Base-by-base conservation (phyloP, 257 asterid genomes). In the Catharanthus roseus region DNA sequence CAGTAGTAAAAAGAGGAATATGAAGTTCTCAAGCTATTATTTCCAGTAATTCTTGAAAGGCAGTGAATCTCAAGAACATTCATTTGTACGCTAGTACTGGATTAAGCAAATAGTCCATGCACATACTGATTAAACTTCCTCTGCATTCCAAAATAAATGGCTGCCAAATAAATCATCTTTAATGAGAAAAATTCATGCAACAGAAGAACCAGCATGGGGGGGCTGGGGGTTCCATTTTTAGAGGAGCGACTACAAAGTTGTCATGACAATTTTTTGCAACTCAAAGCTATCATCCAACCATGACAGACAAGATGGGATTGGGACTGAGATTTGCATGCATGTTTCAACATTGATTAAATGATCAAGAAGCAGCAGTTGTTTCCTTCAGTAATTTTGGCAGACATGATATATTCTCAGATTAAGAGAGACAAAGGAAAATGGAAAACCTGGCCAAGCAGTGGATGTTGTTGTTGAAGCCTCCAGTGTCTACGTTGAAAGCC, bases 381-480 rank as follows among this genome's bases (percentile, higher is more conserved):
- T 8, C 9, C 28, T 39, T 53, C 9, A 24, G n/a, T 6, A 47
- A 21, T 26, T 65, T 56, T 38, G 54, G 28, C 21, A 13, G 34
- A 54, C 5, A n/a, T 28, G 26, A 12, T 51, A 64, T 28, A 49
- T 39, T 65, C 33, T 19, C 49, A 53, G 56, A 47, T 21, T 54
- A 56, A 55, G 60, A 53, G 12, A 38, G 6, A 36, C 68, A 36
- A 42, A 42, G 47, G 60, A 71, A 75, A 42, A 47, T 47, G 68
- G 28, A 18, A 34, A 23, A 93, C 99, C 97, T 88, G 77, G 89
- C 97, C 85, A 95, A 80, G 83, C 99, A 95, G 72, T 91, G 91
- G 71, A 95, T 77, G 58, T 91, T 95, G 86, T 89, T 91, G 89
- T 85, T 91, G 87, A 95, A 95, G 76, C 97, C 97, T 75, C 97